phyloP scores from a whole-genome alignment of 2,329 filamentous ascomycete species.

The Fusarium dlaminii region DNA sequence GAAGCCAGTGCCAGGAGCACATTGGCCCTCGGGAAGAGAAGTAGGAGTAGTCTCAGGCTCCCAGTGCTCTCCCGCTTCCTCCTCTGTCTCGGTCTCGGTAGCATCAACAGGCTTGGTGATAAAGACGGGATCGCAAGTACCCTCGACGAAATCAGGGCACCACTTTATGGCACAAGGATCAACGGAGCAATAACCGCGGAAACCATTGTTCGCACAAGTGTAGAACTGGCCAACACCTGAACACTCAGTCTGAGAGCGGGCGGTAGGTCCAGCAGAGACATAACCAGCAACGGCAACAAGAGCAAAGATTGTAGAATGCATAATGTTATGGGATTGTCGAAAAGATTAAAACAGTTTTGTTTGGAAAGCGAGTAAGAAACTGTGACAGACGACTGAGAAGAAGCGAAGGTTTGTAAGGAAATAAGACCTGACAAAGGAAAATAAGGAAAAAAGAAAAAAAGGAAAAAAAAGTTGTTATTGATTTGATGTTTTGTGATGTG shows the following conservation, averaged over 20 bases:
- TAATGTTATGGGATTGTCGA: constrained; percentile 6
- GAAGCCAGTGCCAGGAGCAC: constrained; percentile 3
- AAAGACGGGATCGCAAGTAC: constrained; percentile 22
- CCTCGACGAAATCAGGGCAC: constrained; percentile 17
- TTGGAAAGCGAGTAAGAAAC: constrained; percentile 9
- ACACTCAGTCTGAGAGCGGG: constrained; percentile 18
- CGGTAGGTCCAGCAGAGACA: constrained; percentile 5
- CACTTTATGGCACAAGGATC: constrained; percentile 23
- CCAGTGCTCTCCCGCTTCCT: background rate
- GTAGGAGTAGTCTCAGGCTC: background rate
- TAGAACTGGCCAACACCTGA: constrained; percentile 21
- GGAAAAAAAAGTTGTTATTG: background rate
- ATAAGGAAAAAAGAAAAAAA: constrained; percentile 17
- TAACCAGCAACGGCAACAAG: constrained; percentile 22
- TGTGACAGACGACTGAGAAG: constrained; percentile 13
- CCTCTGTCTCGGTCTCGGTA: background rate
- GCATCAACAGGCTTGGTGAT: background rate
- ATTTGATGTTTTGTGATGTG: constrained; percentile 26
- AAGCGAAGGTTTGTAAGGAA: constrained; percentile 34
- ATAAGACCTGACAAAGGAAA: constrained; percentile 34
- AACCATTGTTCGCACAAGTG: constrained; percentile 19
- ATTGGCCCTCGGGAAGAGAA: background rate
- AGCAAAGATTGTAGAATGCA: constrained; percentile 30
- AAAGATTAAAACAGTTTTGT: constrained; percentile 2
- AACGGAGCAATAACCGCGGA: constrained; percentile 20